These are phyloP conservation scores for Theobroma grandiflorum DNA, from an alignment of 441 rosid genomes.

Conservation along the genomic window DNA sequence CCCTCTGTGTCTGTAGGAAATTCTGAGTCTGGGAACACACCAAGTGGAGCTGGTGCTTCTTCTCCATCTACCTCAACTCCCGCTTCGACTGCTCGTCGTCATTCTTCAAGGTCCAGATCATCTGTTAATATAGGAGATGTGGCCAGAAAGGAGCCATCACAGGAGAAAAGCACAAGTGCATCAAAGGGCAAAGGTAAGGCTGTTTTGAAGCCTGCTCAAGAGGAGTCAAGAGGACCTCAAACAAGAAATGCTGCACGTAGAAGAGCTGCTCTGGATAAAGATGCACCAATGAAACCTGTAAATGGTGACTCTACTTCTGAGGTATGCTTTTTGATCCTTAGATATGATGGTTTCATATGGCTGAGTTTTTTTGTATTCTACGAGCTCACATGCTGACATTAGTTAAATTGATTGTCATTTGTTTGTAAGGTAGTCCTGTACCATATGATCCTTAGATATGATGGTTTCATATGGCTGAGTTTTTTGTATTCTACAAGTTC, in stretches of 20 bases:
- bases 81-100: constrained; percentile 69
- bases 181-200: constrained; percentile 99
- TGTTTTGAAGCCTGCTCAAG: constrained; percentile 83
- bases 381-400: background rate
- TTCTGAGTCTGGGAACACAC: constrained; percentile 69
- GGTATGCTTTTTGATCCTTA: constrained; percentile 53
- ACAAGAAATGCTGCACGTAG: constrained; percentile 94
- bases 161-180: constrained; percentile 77
- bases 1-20: constrained; percentile 69
- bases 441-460: background rate
- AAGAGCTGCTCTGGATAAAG: constrained; percentile 85
- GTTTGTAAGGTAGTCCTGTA: background rate
- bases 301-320: constrained; percentile 92
- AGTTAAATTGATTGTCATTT: background rate
- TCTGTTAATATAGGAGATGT: constrained; percentile 83
- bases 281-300: constrained; percentile 72
- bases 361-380: background rate
- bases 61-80: constrained; percentile 86
- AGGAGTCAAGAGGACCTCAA: constrained; percentile 89
- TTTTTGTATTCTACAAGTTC: background rate
- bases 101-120: constrained; percentile 87
- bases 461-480: background rate
- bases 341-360: background rate
- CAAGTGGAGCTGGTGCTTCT: constrained; percentile 78
- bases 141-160: constrained; percentile 68